These are phyloP conservation scores for Ustilago xerochloae DNA, from an alignment of 1,284 basidiomycete genomes.

Conservation along the genomic window DNA sequence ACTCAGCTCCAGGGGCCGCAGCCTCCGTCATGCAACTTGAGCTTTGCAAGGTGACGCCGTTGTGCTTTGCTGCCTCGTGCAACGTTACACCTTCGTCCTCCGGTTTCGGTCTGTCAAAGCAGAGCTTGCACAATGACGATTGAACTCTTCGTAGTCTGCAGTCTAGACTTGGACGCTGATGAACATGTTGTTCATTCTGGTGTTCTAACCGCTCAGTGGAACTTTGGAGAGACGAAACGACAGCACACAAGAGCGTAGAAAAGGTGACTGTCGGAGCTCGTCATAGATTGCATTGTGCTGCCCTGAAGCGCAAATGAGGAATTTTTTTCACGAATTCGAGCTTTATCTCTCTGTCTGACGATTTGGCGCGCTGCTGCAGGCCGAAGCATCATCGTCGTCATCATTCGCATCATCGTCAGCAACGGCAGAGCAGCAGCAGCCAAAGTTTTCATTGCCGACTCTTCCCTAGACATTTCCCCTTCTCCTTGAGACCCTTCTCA, in stretches of 20 bases:
- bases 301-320: not conserved
- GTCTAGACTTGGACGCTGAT: no score
- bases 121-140: no score
- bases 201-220: no score
- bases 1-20: conserved; percentile 12
- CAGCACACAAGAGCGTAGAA: no score
- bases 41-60: not conserved
- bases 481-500: not conserved
- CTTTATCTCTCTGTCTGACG: not conserved
- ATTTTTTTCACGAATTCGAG: not conserved
- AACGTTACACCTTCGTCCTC: not conserved
- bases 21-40: not conserved
- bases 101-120: no score
- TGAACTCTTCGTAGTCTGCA: no score
- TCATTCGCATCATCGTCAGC: conserved; percentile 8
- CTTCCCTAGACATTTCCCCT: not conserved
- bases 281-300: conserved; percentile 1
- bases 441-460: not conserved
- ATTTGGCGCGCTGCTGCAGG: not conserved
- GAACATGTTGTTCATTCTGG: no score
- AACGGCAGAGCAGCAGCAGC: not conserved
- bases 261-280: no score
- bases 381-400: conserved; percentile 16
- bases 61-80: not conserved
- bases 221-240: no score